Conservation (phyloP, 768 basidiomycete species). For the Zangia roseola region DNA sequence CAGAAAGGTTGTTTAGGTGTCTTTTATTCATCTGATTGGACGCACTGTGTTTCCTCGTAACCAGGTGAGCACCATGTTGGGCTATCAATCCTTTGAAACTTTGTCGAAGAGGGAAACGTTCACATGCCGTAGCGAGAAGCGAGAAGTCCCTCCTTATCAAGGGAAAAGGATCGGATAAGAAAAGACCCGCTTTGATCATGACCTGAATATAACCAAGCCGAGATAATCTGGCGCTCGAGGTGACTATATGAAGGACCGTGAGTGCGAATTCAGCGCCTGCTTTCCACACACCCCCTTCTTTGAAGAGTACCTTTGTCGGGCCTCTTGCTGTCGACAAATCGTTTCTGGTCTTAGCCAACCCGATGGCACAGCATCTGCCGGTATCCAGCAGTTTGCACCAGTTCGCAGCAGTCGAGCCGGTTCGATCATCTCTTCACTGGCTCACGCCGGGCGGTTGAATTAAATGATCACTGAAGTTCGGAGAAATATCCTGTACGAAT, state of each 20-base stretch:
- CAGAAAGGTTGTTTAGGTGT: background rate
- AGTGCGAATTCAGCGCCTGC: too few species aligned
- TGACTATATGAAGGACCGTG: background rate
- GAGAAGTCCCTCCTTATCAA: conserved; percentile 4
- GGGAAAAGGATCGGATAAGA: background rate
- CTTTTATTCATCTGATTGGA: background rate
- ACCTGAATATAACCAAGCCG: background rate
- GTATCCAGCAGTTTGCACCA: background rate
- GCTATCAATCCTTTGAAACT: background rate
- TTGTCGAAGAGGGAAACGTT: background rate
- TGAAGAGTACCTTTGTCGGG: too few species aligned
- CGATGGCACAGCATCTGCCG: background rate
- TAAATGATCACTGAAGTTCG: too few species aligned
- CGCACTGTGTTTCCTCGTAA: background rate
- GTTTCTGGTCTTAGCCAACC: too few species aligned
- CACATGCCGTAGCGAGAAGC: conserved; percentile 1
- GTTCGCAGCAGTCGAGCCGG: background rate
- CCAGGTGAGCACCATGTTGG: background rate
- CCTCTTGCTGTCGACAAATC: background rate
- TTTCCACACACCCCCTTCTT: too few species aligned
- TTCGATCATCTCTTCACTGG: too few species aligned
- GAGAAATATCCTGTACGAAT: too few species aligned
- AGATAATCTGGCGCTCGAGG: background rate
- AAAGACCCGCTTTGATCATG: conserved; percentile 2
- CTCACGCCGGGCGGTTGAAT: too few species aligned